phyloP scores from a whole-genome alignment of 768 basidiomycete genomes.

The Erythrobasidium yunnanense region DNA sequence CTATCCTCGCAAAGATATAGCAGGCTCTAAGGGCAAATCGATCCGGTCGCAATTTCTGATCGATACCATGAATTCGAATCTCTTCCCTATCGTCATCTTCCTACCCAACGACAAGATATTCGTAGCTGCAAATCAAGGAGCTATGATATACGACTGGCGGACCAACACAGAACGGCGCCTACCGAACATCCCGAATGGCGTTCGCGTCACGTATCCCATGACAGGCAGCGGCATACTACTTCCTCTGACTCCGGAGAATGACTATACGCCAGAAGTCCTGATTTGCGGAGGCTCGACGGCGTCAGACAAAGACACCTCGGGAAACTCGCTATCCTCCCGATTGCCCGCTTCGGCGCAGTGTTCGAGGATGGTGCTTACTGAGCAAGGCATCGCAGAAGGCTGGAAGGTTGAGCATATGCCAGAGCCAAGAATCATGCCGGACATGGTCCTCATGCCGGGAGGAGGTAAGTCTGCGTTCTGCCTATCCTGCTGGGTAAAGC shows the following conservation, averaged over 20 bases:
- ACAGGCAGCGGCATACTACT: slow-evolving; percentile 81
- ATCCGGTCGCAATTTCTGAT: slow-evolving; percentile 48
- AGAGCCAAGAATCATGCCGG: slow-evolving; percentile 41
- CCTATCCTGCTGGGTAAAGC: too few relatives aligned
- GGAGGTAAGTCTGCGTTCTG: slow-evolving; percentile 51
- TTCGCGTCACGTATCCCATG: slow-evolving; percentile 67
- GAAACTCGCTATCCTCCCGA: slow-evolving; percentile 18
- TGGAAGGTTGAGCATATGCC: slow-evolving; percentile 43
- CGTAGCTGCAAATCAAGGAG: slow-evolving; percentile 40
- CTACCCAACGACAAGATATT: slow-evolving; percentile 45
- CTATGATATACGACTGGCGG: slow-evolving; percentile 49
- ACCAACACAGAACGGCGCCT: slow-evolving; percentile 42
- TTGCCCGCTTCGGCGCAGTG: slow-evolving; percentile 39
- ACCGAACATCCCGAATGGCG: slow-evolving; percentile 44
- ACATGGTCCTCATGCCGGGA: slow-evolving; percentile 54
- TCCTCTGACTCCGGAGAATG: slow-evolving; percentile 80
- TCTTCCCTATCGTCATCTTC: slow-evolving; percentile 64
- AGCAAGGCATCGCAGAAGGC: slow-evolving; percentile 37
- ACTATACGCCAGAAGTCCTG: slow-evolving; percentile 64
- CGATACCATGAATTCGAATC: slow-evolving; percentile 62
- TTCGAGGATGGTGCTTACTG: slow-evolving; percentile 42
- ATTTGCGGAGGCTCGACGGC: slow-evolving; percentile 67
- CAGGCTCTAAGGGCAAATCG: slow-evolving; percentile 52
- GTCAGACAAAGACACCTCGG: slow-evolving; percentile 16
- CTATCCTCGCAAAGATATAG: slow-evolving; percentile 66